Percentiles rank a stretch among this genome's conserved stretches.
Evolutionary conservation across 1,284 basidiomycete genomes (phyloP).

Genomic region (Tranzscheliella williamsii): DNA sequence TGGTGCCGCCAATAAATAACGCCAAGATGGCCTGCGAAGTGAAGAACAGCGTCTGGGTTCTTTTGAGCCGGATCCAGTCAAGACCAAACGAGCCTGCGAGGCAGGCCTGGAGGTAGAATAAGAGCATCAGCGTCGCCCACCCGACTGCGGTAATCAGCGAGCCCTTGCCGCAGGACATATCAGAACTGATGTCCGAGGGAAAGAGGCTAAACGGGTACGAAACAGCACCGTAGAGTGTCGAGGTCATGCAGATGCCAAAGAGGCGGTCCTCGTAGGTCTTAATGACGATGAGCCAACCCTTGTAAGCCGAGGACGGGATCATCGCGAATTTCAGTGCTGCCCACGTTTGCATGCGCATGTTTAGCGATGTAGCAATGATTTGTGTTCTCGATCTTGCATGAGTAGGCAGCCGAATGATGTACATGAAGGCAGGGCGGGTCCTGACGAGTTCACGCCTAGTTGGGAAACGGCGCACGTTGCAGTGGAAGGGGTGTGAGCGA

Average conservation of each 20-base stretch:
- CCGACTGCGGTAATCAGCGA: not conserved
- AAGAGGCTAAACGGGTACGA: constrained; percentile 1
- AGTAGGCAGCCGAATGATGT: too few species aligned
- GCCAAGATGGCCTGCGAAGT: not conserved
- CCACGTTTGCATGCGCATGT: too few species aligned
- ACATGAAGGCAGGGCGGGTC: too few species aligned
- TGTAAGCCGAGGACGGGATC: too few species aligned
- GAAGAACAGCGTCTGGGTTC: not conserved
- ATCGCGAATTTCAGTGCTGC: too few species aligned
- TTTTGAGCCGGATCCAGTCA: not conserved
- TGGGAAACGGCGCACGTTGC: too few species aligned
- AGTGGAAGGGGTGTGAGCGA: too few species aligned
- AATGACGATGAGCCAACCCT: not conserved
- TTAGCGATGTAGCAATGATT: too few species aligned
- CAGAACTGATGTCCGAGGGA: not conserved
- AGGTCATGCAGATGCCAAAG: not conserved
- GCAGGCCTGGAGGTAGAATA: not conserved
- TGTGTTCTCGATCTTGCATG: too few species aligned
- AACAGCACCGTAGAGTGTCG: not conserved
- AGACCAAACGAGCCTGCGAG: not conserved
- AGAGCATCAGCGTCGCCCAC: not conserved
- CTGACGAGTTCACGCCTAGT: too few species aligned
- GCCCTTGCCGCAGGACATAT: not conserved
- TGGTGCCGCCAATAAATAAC: not conserved
- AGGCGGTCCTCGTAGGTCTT: not conserved